These are phyloP conservation scores for Bidens hawaiensis DNA, from an alignment of 140 eudicot genomes.

Conservation along the genomic window DNA sequence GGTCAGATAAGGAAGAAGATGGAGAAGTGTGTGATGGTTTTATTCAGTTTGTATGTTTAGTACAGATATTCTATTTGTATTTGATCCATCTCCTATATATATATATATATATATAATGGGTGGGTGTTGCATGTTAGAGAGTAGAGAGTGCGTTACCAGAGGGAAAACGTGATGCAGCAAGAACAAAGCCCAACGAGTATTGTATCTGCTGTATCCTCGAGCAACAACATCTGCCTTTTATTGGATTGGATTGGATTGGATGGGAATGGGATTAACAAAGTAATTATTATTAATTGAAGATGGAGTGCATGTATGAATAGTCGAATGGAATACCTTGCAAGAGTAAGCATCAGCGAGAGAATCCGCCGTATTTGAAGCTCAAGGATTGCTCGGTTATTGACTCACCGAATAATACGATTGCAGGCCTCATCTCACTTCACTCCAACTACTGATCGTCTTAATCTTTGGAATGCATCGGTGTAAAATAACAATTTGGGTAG, in stretches of 20 bases:
- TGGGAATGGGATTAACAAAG: background rate
- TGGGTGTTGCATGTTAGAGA: no score
- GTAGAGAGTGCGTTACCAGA: no score
- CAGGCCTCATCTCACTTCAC: conserved; percentile 78
- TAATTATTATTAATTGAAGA: background rate
- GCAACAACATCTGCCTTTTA: conserved; percentile 73
- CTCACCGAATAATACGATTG: conserved; percentile 77
- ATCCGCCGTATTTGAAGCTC: conserved; percentile 64
- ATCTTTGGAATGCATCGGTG: no score
- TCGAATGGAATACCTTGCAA: conserved; percentile 52
- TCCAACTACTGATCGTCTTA: no score
- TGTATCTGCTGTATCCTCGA: conserved; percentile 93
- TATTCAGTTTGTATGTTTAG: no score
- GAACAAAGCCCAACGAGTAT: conserved; percentile 89
- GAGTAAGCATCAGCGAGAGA: conserved; percentile 71
- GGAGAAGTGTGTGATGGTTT: no score
- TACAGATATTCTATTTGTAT: no score
- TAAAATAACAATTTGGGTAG: no score
- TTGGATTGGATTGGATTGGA: no score
- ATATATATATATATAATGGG: no score
- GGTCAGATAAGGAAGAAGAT: no score
- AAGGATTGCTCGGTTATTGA: conserved; percentile 84
- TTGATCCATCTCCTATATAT: no score
- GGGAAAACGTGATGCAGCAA: conserved; percentile 79
- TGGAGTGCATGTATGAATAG: background rate